These are phyloP conservation scores for Allium sativum DNA, from an alignment of 106 monocot genomes.

Conservation along the genomic window DNA sequence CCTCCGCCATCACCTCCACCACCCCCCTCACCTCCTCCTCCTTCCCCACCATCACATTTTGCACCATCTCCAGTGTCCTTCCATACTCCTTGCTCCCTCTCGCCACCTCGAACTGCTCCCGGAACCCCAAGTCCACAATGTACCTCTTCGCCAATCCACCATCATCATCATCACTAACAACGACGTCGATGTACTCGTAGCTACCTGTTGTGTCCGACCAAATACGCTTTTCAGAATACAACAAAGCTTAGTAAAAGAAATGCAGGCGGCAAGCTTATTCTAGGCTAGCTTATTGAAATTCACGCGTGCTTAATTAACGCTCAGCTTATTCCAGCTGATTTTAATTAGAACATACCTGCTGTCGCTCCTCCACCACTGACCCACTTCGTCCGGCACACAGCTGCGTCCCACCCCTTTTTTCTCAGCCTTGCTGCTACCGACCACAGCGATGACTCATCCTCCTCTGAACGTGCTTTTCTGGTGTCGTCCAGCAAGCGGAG, in stretches of 20 bases:
- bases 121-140: slow-evolving; percentile 42
- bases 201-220: slow-evolving; percentile 22
- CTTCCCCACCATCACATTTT: slow-evolving; percentile 24
- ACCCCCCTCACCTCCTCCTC: slow-evolving; percentile 25
- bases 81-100: slow-evolving; percentile 39
- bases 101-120: slow-evolving; percentile 45
- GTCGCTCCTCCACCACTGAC: slow-evolving; percentile 2
- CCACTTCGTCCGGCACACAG: slow-evolving; percentile 57
- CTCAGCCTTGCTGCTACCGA: slow-evolving; percentile 26
- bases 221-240: no score
- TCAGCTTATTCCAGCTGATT: no score
- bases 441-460: not conserved
- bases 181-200: slow-evolving; percentile 60
- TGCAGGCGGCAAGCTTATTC: no score
- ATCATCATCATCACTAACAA: slow-evolving; percentile 4
- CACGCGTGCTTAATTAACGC: no score
- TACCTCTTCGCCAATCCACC: slow-evolving; percentile 15
- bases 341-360: no score
- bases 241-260: no score
- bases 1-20: slow-evolving; percentile 30
- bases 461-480: slow-evolving; percentile 15
- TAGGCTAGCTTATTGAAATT: no score
- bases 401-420: slow-evolving; percentile 41
- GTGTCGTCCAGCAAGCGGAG: not conserved
- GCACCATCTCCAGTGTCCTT: slow-evolving; percentile 19